phyloP scores from a whole-genome alignment of 176 grass and related monocot genomes.

The Saccharum spontaneum region DNA sequence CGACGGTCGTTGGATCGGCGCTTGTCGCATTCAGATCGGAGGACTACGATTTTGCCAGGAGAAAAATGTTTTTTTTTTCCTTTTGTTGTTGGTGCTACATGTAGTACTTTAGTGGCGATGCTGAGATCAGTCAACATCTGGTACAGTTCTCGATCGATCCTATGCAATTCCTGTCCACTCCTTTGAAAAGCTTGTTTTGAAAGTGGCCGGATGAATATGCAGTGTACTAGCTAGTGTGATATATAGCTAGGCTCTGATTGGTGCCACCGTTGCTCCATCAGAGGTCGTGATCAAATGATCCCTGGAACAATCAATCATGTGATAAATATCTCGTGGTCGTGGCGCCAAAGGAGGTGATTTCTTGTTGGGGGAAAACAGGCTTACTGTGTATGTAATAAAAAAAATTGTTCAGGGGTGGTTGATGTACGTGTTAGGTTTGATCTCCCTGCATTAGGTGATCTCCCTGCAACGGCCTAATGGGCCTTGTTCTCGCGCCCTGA shows the following conservation, averaged over 20 bases:
- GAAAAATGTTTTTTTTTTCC: background rate
- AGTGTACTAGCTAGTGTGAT: background rate
- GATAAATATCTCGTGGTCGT: background rate
- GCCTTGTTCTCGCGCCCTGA: too few relatives aligned
- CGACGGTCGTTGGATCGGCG: background rate
- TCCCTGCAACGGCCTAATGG: too few relatives aligned
- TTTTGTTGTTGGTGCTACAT: background rate
- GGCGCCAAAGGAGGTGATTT: background rate
- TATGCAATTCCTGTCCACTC: conserved; percentile 7
- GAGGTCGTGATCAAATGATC: background rate
- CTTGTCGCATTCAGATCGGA: conserved; percentile 3
- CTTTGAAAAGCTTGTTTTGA: background rate
- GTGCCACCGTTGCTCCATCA: background rate
- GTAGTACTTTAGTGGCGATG: background rate
- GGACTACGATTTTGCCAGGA: background rate
- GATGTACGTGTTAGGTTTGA: too few relatives aligned
- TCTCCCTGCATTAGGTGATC: too few relatives aligned
- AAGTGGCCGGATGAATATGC: background rate
- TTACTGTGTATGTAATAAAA: background rate
- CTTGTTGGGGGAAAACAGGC: background rate
- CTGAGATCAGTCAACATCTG: background rate
- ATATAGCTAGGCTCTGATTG: background rate
- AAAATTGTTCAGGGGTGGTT: background rate
- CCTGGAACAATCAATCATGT: background rate
- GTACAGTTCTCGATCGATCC: background rate